Evolutionary conservation across 1,284 basidiomycete species (phyloP), one percentile per base, ranked within the genome.

Genomic region (Pseudozyma sp.): DNA sequence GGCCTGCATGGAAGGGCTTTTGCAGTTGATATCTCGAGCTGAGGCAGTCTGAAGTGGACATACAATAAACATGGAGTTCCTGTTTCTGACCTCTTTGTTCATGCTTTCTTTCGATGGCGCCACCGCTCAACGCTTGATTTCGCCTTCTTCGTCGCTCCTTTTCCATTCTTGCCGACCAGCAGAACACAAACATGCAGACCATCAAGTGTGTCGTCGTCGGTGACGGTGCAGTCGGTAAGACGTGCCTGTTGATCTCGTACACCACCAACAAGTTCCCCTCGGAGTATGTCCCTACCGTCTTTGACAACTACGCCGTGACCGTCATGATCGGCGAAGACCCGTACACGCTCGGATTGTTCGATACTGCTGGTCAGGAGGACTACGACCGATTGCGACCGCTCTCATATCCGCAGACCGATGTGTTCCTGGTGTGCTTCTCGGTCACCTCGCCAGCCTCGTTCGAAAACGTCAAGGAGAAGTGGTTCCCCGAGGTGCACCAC

Each of bases 311-410:
- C 87, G 95, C 96, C 54, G 97, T 98, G 73, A 98, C 96, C 10
- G 97, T 99, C 75, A 99, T 99, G 96, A 98, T 99, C 86, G 97
- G 96, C 64, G 97, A 98, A 85, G 96, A 98, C 87, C 96, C 96
- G 55, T 98, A 98, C 87, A 99, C 97, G 68, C 88, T 99, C 80
- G 97, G 97, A 62, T 87, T 99, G 71, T 99, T 99, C 86, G 96
- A 99, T 88, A 99, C 96, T 68, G 96, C 96, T 79, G 93, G 96
- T 86, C 96, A 99, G 88, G 96, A 99, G 88, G 96, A 99, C 89
- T 99, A 99, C 86, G 97, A 99, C 86, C 92, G 96, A 81, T 92
- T 99, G 77, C 92, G 97, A 83, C 96, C 96, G 81, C 88, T 99
- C 87, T 98, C 95, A 84, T 99, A 99, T 88, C 96, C 96, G 30